phyloP scores from a whole-genome alignment of 192 early-diverging fungal genomes.

The Blastocladiella britannica region DNA sequence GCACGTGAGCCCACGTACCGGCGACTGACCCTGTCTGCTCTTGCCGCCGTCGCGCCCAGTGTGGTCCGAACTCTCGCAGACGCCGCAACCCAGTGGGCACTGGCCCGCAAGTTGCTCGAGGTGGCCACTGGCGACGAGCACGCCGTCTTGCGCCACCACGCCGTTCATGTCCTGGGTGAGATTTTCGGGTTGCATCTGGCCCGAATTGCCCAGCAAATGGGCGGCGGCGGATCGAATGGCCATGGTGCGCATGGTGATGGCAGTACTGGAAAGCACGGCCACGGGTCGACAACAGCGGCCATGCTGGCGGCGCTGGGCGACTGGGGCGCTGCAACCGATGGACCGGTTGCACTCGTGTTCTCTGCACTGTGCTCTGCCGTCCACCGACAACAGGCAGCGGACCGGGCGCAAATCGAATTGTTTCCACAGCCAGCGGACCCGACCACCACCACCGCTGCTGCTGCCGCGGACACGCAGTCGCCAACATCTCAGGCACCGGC shows the following conservation, averaged over 20 bases:
- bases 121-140: neutral
- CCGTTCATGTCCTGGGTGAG: neutral
- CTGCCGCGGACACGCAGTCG: neutral
- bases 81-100: neutral
- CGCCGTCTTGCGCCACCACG: neutral
- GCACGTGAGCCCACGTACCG: neutral
- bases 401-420: too few relatives aligned
- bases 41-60: neutral
- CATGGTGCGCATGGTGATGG: too few relatives aligned
- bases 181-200: neutral
- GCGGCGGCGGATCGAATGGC: neutral
- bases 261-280: too few relatives aligned
- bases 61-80: neutral
- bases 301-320: too few relatives aligned
- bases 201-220: neutral
- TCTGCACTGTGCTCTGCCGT: too few relatives aligned
- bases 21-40: neutral
- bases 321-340: too few relatives aligned
- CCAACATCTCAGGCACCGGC: too few relatives aligned
- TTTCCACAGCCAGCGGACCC: neutral
- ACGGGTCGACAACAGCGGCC: too few relatives aligned
- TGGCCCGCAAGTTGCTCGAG: neutral
- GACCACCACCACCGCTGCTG: neutral
- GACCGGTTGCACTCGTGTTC: too few relatives aligned
- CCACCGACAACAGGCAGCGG: too few relatives aligned